Conservation (phyloP, 2,329 filamentous ascomycete species). For the Fusarium sp. region DNA sequence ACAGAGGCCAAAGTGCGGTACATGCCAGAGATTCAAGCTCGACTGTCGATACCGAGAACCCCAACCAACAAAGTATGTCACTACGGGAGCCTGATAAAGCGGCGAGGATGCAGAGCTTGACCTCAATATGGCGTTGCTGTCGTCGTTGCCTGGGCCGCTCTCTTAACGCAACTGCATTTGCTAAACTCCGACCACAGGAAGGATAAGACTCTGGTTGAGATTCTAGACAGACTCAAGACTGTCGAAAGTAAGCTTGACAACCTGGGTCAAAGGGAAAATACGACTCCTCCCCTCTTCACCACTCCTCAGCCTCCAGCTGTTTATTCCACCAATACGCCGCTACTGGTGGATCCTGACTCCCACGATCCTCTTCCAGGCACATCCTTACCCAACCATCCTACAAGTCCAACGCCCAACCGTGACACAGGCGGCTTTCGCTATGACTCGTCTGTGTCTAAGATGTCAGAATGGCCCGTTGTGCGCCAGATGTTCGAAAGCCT, state of each 20-base stretch:
- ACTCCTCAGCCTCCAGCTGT: slow-evolving; percentile 32
- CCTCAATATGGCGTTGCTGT: not conserved
- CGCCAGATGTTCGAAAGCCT: slow-evolving; percentile 40
- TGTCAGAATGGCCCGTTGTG: slow-evolving; percentile 42
- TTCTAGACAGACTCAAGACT: slow-evolving; percentile 63
- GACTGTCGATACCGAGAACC: slow-evolving; percentile 69
- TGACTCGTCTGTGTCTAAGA: slow-evolving; percentile 39
- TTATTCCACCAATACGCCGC: slow-evolving; percentile 32
- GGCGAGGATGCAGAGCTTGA: slow-evolving; percentile 14
- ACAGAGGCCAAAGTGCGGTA: slow-evolving; percentile 67
- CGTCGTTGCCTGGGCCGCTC: slow-evolving; percentile 7
- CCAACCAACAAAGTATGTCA: slow-evolving; percentile 68
- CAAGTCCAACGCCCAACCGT: slow-evolving; percentile 27
- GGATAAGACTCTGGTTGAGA: slow-evolving; percentile 70
- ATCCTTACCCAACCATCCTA: slow-evolving; percentile 27
- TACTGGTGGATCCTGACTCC: slow-evolving; percentile 36
- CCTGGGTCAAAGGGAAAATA: slow-evolving; percentile 41
- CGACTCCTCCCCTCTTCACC: slow-evolving; percentile 28
- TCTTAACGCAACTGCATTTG: not conserved
- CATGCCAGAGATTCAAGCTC: slow-evolving; percentile 65
- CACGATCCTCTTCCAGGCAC: slow-evolving; percentile 33
- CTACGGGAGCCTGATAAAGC: not conserved
- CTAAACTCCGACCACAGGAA: slow-evolving; percentile 55
- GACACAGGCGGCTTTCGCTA: slow-evolving; percentile 41
- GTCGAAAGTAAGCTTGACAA: slow-evolving; percentile 66